Evolutionary conservation across 495 filamentous ascomycete species (phyloP).

Genomic region (Aspergillus baeticus): DNA sequence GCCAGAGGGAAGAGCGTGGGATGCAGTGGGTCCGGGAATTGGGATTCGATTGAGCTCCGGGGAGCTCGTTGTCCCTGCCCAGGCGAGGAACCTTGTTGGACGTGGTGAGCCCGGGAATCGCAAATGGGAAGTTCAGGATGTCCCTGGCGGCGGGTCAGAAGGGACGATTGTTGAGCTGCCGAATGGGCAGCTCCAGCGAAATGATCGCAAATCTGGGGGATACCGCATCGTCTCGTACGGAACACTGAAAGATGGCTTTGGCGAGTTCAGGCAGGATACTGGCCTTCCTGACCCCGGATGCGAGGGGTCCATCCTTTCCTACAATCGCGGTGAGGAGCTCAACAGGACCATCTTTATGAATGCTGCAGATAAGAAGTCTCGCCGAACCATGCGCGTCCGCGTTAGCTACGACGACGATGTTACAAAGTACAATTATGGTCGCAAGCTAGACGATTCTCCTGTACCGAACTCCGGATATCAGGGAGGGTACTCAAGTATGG

Average conservation of each 20-base stretch:
- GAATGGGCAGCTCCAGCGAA: conserved; percentile 5
- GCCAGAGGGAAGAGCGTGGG: background rate
- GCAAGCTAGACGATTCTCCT: background rate
- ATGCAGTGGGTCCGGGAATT: background rate
- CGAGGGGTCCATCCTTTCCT: background rate
- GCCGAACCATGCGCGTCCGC: conserved; percentile 3
- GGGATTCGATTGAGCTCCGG: conserved; percentile 1
- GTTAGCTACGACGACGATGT: conserved; percentile 2
- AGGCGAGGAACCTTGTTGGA: conserved; percentile 5
- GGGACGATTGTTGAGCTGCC: conserved; percentile 4
- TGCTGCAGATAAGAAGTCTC: background rate
- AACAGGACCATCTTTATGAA: conserved; percentile 5
- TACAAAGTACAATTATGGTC: too few relatives aligned
- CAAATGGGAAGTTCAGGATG: background rate
- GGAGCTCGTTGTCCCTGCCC: conserved; percentile 3
- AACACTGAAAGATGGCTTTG: background rate
- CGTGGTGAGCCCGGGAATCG: conserved; percentile 1
- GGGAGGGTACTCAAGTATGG: conserved; percentile 11
- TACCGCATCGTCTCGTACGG: conserved; percentile 7
- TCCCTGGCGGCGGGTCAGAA: conserved; percentile 4
- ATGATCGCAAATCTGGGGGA: background rate
- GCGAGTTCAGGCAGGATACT: background rate
- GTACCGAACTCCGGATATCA: background rate
- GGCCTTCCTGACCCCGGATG: conserved; percentile 7
- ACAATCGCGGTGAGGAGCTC: background rate